Base-by-base conservation (phyloP, 2,329 filamentous ascomycete species). In the Cadophora luteo-olivacea region DNA sequence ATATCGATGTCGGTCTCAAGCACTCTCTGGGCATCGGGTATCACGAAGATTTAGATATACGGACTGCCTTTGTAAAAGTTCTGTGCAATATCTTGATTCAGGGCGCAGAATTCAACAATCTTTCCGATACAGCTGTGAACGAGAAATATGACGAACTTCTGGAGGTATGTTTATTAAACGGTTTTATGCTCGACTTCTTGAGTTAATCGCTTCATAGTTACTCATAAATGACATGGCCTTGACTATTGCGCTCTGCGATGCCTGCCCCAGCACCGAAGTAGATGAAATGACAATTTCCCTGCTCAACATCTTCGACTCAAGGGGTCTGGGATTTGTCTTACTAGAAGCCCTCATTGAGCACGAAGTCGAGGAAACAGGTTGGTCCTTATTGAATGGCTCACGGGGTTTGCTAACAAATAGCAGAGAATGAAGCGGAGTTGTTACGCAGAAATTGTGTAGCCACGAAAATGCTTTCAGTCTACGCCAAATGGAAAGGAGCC, bases 391-490 rank as follows among this genome's bases (percentile, higher is more conserved):
- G 6, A 41, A 19, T 3, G 6, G 61, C 3, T 25, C 4, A n/a
- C 8, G 55, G 22, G 63, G 52, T 2, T 7, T 63, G 60, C 67
- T 69, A 58, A 73, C 29, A 51, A 9, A 48, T 2, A 41, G 41
- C 67, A 84, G 89, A 91, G 76, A 91, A 89, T 65, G 89, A 91
- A 75, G 85, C 89, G 1, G 89, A 92, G 73, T 82, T 92, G 25
- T 79, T 92, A 12, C 84, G 89, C n/a, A 83, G 89, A 61, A 90
- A 89, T 38, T 91, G 88, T 72, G 89, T 92, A 1, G 87, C 88
- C n/a, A 91, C 89, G 1, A 92, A 91, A 76, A 90, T 91, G 85
- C 82, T 92, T 2, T 91, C 89, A 0, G 84, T 91, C 8, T 92
- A 91, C 73, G 89, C 89, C 5, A 91, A 90, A 75, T 92, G 89